Base-by-base conservation (phyloP, 2,329 filamentous ascomycete genomes). In the Colletotrichum sp. region DNA sequence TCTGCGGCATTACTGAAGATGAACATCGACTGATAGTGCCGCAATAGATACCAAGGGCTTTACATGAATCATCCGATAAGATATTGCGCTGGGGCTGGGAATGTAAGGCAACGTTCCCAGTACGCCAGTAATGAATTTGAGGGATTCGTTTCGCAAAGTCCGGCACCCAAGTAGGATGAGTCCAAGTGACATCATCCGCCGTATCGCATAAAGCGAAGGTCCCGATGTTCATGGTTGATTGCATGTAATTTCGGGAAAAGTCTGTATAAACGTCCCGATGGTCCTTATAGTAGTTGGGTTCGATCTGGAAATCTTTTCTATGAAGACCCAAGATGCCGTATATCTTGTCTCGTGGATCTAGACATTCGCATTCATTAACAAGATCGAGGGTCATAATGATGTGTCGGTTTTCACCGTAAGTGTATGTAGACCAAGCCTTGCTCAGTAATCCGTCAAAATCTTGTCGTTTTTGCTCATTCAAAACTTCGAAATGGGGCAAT, bases 101-200 rank as follows among this genome's bases (percentile, higher is more conserved):
- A 6, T 12, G 0, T 0, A 1, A 2, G 9, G 39, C 39, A n/a
- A n/a, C 39, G 5, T n/a, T 0, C 7, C 39, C 39, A n/a, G 0
- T 6, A n/a, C 0, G 0, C 0, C 0, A n/a, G 39, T n/a, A n/a
- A 43, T 0, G 1, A n/a, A n/a, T n/a, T 12, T 0, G 18, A 0
- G 39, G 18, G 0, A 48, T 1, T n/a, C 1, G 5, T 48, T 48
- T 48, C 39, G 39, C 9, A n/a, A 48, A 48, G 18, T 48, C 0
- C 1, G 39, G 39, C 18, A 48, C 39, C 39, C 39, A 48, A 7
- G 0, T 48, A 12, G 39, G 39, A 2, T n/a, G 39, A 0, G 2
- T 12, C 39, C 39, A 48, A 48, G 18, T 48, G 0, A 3, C 4
- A 2, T 48, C 39, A 2, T 12, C 5, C 39, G 18, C 39, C 5